Percentiles rank a stretch among this genome's conserved stretches.
phyloP scores from a whole-genome alignment of 2,329 filamentous ascomycete species.

The Colletotrichum liaoningense region DNA sequence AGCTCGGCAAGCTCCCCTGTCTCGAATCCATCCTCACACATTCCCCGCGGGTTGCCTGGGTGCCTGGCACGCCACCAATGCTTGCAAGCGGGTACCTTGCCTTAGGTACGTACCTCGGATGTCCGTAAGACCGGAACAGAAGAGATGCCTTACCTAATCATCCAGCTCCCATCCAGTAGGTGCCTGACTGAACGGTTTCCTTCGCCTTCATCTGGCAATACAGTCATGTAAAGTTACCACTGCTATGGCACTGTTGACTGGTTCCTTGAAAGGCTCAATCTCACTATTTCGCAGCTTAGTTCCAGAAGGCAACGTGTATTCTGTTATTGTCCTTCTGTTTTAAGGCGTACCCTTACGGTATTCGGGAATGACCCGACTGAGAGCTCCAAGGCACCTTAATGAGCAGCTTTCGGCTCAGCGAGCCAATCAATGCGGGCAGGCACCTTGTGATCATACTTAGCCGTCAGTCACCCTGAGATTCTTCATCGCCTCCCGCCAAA shows the following conservation, averaged over 20 bases:
- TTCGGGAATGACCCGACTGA: background rate
- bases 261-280: too few relatives aligned
- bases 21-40: background rate
- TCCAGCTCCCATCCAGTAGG: background rate
- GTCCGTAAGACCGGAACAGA: background rate
- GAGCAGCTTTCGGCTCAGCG: background rate
- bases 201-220: too few relatives aligned
- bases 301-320: too few relatives aligned
- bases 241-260: too few relatives aligned
- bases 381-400: background rate
- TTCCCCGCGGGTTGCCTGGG: slow-evolving; percentile 5
- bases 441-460: background rate
- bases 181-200: too few relatives aligned
- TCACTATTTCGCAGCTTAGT: too few relatives aligned
- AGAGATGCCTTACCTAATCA: background rate
- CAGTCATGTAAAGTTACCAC: too few relatives aligned
- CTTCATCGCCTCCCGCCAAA: background rate
- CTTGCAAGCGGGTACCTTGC: slow-evolving; percentile 1
- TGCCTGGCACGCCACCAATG: slow-evolving; percentile 3
- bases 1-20: slow-evolving; percentile 14
- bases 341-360: too few relatives aligned
- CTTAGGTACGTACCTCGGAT: background rate
- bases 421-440: background rate
- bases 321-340: too few relatives aligned
- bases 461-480: background rate